Base-by-base conservation (phyloP, 768 basidiomycete genomes). In the Mycena latifolia region DNA sequence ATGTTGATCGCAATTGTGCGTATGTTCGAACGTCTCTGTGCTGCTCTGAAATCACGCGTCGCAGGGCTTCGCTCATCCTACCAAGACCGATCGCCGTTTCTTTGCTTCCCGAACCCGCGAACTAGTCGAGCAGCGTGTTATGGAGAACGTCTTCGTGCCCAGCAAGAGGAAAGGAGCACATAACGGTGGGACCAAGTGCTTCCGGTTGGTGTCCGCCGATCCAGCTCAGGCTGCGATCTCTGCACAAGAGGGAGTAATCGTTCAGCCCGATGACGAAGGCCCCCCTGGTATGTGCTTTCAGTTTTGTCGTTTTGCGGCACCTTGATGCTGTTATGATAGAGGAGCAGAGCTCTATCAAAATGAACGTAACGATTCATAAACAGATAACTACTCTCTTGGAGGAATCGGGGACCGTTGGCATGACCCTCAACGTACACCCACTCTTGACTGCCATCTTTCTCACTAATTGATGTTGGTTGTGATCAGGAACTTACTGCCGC, bases 21-120 rank as follows among this genome's bases (percentile, higher is more conserved):
- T 76, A 10, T 41, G 50, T 45, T 54, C 25, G 20, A 25, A 45
- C 47, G 39, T 41, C 41, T 7, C 8, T 33, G 5, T 25, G 7
- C 28, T 35, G 14, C 0, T 52, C 55, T 70, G 11, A 73, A 25
- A 48, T 11, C n/a, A 18, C 6, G 15, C 56, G 33, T 45, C 12
- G n/a, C 62, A 95, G 93, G 94, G 94, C 3, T 93, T 93, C 74
- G 71, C 81, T 24, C 89, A 89, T 74, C 92, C 92, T 33, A 88
- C 86, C 6, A 92, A 89, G 76, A 87, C 87, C 5, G 90, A 94
- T 69, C 86, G 94, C n/a, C 87, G 94, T 17, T 93, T 94, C 72
- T 94, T 96, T 75, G 88, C 89, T 72, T 87, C 85, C 37, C 84
- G 93, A 47, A 80, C 95, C 43, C 86, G 88, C 3, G 92, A 92